Evolutionary conservation across 345 rosid genomes (phyloP), one percentile per base, ranked within the genome.

Genomic region (Aurinia saxatilis): DNA sequence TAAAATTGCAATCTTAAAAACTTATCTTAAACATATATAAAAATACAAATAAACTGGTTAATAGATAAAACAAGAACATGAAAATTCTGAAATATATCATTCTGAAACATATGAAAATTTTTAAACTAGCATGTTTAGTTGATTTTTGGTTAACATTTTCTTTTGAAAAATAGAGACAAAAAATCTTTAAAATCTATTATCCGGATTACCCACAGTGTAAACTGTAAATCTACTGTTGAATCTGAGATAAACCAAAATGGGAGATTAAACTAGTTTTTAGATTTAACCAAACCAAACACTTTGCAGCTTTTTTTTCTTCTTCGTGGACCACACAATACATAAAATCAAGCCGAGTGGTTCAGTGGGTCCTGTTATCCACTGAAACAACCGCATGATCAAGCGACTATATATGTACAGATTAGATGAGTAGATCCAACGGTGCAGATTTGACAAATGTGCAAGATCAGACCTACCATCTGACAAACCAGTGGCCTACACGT

Each of bases 311-410:
- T 48, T 19, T 5, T 8, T 7, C 36, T 10, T 36, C 1, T n/a
- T 11, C 8, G 14, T 49, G 13, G 58, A 39, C 36, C 60, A 60
- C 15, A 36, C n/a, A n/a, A n/a, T n/a, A n/a, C n/a, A n/a, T n/a
- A n/a, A n/a, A 10, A 66, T 2, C 10, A 44, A 51, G 19, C 29
- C 25, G 49, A 5, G 31, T n/a, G 33, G 51, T 49, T 21, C 4
- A 40, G 0, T 16, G 60, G 73, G 73, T 50, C 66, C 66, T 12
- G 52, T 10, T 42, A 42, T 41, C 66, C 66, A 68, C 67, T 27
- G 41, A 51, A 50, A 52, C 73, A 68, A 60, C 67, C 48, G 55
- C 73, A 60, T 53, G 27, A 68, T 60, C 67, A 52, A 68, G 73
- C 73, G 49, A 60, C 62, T 68, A 42, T 60, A 17, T 44, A 17